Evolutionary conservation across 768 basidiomycete species (phyloP).

Genomic region (Russula sp.): DNA sequence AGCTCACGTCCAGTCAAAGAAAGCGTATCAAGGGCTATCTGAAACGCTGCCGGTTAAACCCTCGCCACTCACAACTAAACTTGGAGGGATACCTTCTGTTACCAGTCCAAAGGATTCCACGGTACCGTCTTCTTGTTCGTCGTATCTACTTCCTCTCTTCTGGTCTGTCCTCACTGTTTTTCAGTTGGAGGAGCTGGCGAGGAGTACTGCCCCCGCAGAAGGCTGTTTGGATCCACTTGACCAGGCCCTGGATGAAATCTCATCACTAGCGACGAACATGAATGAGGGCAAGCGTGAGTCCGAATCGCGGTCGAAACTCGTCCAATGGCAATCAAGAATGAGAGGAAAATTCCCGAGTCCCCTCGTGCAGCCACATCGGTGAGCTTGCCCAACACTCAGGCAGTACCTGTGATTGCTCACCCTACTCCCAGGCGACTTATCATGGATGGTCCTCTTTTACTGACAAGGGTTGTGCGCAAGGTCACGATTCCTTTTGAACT

Average conservation of each 20-base stretch:
- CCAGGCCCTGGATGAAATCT: slow-evolving; percentile 81
- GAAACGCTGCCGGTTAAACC: slow-evolving; percentile 86
- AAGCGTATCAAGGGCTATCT: slow-evolving; percentile 87
- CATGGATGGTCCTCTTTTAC: slow-evolving; percentile 82
- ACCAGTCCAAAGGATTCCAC: slow-evolving; percentile 94
- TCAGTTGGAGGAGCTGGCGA: slow-evolving; percentile 81
- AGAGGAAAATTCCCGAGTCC: slow-evolving; percentile 92
- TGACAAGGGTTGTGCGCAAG: slow-evolving; percentile 91
- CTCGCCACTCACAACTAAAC: slow-evolving; percentile 89
- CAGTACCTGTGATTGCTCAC: background rate
- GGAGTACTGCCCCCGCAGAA: slow-evolving; percentile 77
- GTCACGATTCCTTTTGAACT: slow-evolving; percentile 78
- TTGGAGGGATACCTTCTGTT: slow-evolving; percentile 91
- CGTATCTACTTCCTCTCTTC: slow-evolving; percentile 14
- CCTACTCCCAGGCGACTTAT: slow-evolving; percentile 67
- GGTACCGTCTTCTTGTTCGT: slow-evolving; percentile 89
- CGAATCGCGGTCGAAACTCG: slow-evolving; percentile 86
- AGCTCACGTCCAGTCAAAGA: slow-evolving; percentile 73
- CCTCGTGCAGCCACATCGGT: slow-evolving; percentile 98
- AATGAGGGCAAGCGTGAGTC: slow-evolving; percentile 97
- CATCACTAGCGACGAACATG: slow-evolving; percentile 88
- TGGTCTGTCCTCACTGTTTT: background rate
- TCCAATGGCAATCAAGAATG: slow-evolving; percentile 88
- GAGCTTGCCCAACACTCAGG: slow-evolving; percentile 31
- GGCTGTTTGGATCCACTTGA: slow-evolving; percentile 80